These are phyloP conservation scores for Sequoiadendron giganteum DNA, from an alignment of 75 land plant species.

Conservation along the genomic window DNA sequence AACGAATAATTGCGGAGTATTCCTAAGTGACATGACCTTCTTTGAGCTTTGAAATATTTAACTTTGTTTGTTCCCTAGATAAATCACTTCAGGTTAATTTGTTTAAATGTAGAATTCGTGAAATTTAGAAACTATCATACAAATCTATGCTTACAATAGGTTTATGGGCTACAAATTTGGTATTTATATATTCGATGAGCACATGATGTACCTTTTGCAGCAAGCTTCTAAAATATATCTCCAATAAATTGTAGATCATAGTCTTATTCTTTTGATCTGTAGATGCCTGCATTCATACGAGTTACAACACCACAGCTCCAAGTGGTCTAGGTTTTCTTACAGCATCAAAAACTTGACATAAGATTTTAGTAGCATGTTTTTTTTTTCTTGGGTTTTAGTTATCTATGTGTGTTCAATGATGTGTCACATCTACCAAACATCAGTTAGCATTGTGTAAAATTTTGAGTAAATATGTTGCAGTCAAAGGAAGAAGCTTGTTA, in stretches of 20 bases:
- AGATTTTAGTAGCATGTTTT: neutral
- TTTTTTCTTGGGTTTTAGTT: neutral
- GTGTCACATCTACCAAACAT: neutral
- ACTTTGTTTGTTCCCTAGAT: neutral
- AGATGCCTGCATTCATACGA: neutral
- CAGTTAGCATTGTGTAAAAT: neutral
- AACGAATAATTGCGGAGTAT: too few relatives aligned
- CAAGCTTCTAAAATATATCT: neutral
- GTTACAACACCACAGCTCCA: neutral
- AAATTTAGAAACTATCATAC: neutral
- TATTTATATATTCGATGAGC: neutral
- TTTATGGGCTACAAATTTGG: neutral
- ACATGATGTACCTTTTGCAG: neutral
- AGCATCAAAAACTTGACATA: neutral
- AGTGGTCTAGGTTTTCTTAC: neutral
- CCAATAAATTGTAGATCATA: neutral
- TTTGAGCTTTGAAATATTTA: too few relatives aligned
- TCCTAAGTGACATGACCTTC: too few relatives aligned
- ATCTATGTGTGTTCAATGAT: neutral
- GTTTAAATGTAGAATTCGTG: neutral
- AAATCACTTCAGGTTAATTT: neutral
- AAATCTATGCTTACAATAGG: neutral
- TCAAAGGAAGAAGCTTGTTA: neutral
- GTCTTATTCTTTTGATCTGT: neutral
- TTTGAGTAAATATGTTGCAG: neutral